These are phyloP conservation scores for Penicillium sp. DNA, from an alignment of 2,329 filamentous ascomycete genomes.

Conservation along the genomic window DNA sequence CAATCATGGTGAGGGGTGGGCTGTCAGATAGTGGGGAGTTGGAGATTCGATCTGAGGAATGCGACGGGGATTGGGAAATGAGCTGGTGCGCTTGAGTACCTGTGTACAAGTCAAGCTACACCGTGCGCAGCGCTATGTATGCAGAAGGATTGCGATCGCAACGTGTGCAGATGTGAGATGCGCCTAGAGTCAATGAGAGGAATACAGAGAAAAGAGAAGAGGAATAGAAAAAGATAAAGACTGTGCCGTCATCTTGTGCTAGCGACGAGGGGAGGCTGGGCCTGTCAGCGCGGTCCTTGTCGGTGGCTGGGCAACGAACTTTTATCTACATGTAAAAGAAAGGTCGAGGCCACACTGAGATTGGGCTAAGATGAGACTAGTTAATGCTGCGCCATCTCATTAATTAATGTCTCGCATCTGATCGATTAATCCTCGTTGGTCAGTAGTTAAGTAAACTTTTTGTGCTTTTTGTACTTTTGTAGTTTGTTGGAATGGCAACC, in stretches of 20 bases:
- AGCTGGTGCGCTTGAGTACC: background rate
- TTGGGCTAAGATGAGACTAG: background rate
- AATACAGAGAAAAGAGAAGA: slow-evolving; percentile 6
- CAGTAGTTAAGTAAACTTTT: too few relatives aligned
- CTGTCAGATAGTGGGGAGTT: background rate
- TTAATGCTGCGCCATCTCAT: slow-evolving; percentile 3
- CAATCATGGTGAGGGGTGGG: slow-evolving; percentile 41
- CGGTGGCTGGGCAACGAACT: slow-evolving; percentile 29
- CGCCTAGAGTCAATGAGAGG: slow-evolving; percentile 8
- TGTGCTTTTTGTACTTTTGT: background rate
- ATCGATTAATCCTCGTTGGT: slow-evolving; percentile 3
- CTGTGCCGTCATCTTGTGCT: slow-evolving; percentile 15
- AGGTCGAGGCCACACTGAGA: background rate
- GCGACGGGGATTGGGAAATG: background rate
- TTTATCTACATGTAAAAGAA: background rate
- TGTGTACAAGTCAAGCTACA: slow-evolving; percentile 9
- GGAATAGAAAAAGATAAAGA: slow-evolving; percentile 6
- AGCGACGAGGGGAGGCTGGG: slow-evolving; percentile 29
- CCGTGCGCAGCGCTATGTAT: slow-evolving; percentile 11
- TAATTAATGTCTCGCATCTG: slow-evolving; percentile 21
- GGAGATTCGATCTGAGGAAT: slow-evolving; percentile 19
- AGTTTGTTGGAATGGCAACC: slow-evolving; percentile 14
- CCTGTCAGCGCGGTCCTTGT: slow-evolving; percentile 22
- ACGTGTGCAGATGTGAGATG: slow-evolving; percentile 10
- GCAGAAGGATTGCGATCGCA: slow-evolving; percentile 12